Evolutionary conservation across 2,329 filamentous ascomycete species (phyloP).

Genomic region (Diaporthe eres): DNA sequence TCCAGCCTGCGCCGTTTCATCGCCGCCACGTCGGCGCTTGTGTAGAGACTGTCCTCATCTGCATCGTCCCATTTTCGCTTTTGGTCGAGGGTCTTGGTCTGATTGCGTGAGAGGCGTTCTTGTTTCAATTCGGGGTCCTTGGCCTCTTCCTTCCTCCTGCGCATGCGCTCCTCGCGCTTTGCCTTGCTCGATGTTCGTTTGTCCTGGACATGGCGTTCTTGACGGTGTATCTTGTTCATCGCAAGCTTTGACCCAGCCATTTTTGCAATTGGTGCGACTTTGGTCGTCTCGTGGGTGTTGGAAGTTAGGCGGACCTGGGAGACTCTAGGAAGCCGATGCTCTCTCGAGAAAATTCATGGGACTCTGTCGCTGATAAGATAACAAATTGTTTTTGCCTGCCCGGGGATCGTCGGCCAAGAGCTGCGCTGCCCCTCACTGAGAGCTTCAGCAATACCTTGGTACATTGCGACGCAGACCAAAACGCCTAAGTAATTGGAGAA

Average conservation of each 20-base stretch:
- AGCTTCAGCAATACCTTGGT: constrained; percentile 17
- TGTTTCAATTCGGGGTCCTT: constrained; percentile 83
- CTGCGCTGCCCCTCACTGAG: constrained; percentile 15
- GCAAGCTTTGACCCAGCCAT: constrained; percentile 49
- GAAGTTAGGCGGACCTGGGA: not conserved
- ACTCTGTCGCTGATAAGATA: constrained; percentile 25
- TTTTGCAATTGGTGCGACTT: not conserved
- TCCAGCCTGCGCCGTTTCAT: constrained; percentile 70
- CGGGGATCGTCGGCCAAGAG: not conserved
- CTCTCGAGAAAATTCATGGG: constrained; percentile 23
- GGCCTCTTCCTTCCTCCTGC: constrained; percentile 86
- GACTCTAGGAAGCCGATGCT: not conserved
- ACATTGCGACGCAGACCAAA: not conserved
- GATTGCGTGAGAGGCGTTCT: constrained; percentile 81
- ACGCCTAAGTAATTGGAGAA: not conserved
- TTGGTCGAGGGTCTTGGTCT: constrained; percentile 84
- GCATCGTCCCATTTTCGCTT: constrained; percentile 93
- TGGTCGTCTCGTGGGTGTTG: not conserved
- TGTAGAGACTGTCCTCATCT: constrained; percentile 70
- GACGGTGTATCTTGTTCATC: constrained; percentile 84
- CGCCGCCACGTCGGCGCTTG: constrained; percentile 71
- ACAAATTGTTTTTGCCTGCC: constrained; percentile 19
- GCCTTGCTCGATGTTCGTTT: constrained; percentile 83
- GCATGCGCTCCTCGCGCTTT: constrained; percentile 82
- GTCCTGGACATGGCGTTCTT: constrained; percentile 82